A percentile compares a stretch with the other conserved stretches of the same genome.
These are phyloP conservation scores for Cercospora brassicicola DNA, from an alignment of 2,329 filamentous ascomycete species.

Conservation along the genomic window DNA sequence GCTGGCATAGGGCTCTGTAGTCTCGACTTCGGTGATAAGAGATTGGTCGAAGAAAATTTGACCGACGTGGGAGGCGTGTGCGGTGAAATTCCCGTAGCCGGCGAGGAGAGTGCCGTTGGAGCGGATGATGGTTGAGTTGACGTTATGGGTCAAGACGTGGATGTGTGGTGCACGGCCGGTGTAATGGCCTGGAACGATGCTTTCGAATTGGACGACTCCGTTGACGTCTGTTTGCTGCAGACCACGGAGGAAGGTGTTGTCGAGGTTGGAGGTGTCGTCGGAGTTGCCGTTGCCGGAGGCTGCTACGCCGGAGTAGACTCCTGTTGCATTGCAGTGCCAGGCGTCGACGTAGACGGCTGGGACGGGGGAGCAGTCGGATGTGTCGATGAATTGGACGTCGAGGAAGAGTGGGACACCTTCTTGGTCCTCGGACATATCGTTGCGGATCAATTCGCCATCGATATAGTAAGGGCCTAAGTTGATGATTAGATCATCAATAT, in stretches of 20 bases:
- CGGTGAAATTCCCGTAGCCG: conserved; percentile 32
- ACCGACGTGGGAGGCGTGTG: conserved; percentile 59
- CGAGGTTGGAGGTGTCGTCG: conserved; percentile 35
- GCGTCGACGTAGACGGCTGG: conserved; percentile 48
- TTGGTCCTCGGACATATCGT: conserved; percentile 46
- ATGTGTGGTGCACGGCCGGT: conserved; percentile 46
- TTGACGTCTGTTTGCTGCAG: conserved; percentile 45
- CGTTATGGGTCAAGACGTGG: conserved; percentile 44
- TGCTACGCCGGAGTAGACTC: conserved; percentile 46
- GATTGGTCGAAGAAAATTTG: conserved; percentile 66
- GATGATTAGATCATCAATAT: not conserved
- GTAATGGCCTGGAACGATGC: conserved; percentile 50
- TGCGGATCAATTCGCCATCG: conserved; percentile 40
- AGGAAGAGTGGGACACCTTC: conserved; percentile 45
- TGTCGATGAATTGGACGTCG: conserved; percentile 49
- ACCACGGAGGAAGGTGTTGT: conserved; percentile 45
- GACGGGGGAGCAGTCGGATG: conserved; percentile 46
- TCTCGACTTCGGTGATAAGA: conserved; percentile 55
- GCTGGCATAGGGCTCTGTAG: conserved; percentile 47
- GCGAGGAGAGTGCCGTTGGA: conserved; percentile 54
- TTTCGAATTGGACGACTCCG: conserved; percentile 47
- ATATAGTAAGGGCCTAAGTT: conserved; percentile 27
- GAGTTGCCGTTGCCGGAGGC: conserved; percentile 40
- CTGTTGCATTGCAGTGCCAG: conserved; percentile 48
- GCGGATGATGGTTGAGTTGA: conserved; percentile 38